A percentile compares a stretch with the other conserved stretches of the same genome.
These are phyloP conservation scores for Skeletonema grethae DNA, from an alignment of 108 stramenopile species.

Conservation along the genomic window DNA sequence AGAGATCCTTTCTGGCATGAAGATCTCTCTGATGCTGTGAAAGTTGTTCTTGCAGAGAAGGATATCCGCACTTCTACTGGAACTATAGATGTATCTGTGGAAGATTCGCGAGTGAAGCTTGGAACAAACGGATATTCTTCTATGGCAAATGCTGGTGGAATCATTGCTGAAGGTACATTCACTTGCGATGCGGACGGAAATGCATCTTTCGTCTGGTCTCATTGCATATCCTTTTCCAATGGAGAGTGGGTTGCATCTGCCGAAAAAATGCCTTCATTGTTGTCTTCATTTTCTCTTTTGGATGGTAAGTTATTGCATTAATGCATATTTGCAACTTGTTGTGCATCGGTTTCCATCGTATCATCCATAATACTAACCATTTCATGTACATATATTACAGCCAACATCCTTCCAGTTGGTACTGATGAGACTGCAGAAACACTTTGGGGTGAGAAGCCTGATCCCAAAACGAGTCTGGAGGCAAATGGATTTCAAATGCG, in stretches of 20 bases:
- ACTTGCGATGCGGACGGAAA: constrained; percentile 53
- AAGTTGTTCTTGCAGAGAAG: constrained; percentile 50
- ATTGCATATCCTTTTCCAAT: constrained; percentile 48
- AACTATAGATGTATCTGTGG: constrained; percentile 60
- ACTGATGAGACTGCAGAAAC: constrained; percentile 64
- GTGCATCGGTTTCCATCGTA: neutral
- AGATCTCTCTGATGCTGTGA: constrained; percentile 47
- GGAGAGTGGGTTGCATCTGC: constrained; percentile 51
- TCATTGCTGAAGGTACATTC: constrained; percentile 76
- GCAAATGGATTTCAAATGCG: constrained; percentile 77
- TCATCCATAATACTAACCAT: neutral
- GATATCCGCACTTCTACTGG: constrained; percentile 51
- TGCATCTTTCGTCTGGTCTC: constrained; percentile 60
- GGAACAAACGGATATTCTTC: constrained; percentile 69
- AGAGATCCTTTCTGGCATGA: constrained; percentile 58
- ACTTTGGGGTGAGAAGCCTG: constrained; percentile 71
- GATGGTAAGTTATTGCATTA: constrained; percentile 60
- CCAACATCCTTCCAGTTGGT: constrained; percentile 53
- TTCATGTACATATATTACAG: constrained; percentile 27
- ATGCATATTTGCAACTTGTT: neutral
- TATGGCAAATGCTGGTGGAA: constrained; percentile 57
- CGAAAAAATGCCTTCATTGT: constrained; percentile 25
- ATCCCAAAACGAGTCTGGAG: constrained; percentile 71
- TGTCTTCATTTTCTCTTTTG: constrained; percentile 45
- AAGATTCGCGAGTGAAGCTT: constrained; percentile 70